Conservation (phyloP, 768 basidiomycete genomes). For the Suillus lakei region DNA sequence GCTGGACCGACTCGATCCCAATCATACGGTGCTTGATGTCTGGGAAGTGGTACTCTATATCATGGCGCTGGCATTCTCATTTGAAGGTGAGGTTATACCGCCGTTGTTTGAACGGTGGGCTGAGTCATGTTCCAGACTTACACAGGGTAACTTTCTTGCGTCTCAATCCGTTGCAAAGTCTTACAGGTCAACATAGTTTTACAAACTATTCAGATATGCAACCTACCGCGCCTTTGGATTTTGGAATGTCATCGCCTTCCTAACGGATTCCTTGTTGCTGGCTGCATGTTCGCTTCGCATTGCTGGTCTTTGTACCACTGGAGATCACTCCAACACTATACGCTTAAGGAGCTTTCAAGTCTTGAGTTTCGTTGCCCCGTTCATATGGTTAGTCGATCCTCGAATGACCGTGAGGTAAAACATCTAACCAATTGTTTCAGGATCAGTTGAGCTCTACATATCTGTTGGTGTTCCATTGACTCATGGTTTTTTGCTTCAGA, state of each 20-base stretch:
- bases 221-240: slow-evolving; percentile 84
- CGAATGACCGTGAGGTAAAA: slow-evolving; percentile 1
- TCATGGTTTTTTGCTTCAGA: slow-evolving; percentile 44
- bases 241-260: slow-evolving; percentile 72
- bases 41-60: slow-evolving; percentile 86
- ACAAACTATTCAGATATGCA: slow-evolving; percentile 71
- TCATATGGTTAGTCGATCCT: slow-evolving; percentile 71
- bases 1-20: slow-evolving; percentile 67
- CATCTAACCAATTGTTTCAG: slow-evolving; percentile 38
- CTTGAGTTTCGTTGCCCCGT: slow-evolving; percentile 83
- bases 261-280: slow-evolving; percentile 75
- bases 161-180: neutral
- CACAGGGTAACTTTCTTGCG: slow-evolving; percentile 20
- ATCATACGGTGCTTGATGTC: slow-evolving; percentile 59
- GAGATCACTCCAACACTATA: slow-evolving; percentile 40
- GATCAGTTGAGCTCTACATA: slow-evolving; percentile 69
- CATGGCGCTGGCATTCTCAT: slow-evolving; percentile 74
- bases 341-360: slow-evolving; percentile 83
- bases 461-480: slow-evolving; percentile 3
- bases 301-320: slow-evolving; percentile 48
- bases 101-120: slow-evolving; percentile 51
- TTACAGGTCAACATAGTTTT: slow-evolving; percentile 50
- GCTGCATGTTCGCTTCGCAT: slow-evolving; percentile 79
- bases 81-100: slow-evolving; percentile 67
- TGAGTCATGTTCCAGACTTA: slow-evolving; percentile 22